phyloP scores from a whole-genome alignment of 129 eudicot genomes.

The Daucus carota region DH1_v3.0 NC_030382.2:28302501-28303000 shows the following conservation, averaged over 20 bases:
- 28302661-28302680: slow-evolving; percentile 16
- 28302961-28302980: slow-evolving; percentile 18
- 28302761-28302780: slow-evolving; percentile 11
- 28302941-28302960: slow-evolving; percentile 7
- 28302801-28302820: slow-evolving; percentile 13
- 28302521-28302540: slow-evolving; percentile 25
- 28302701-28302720: not conserved
- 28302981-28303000: slow-evolving; percentile 12
- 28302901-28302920: no score
- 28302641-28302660: not conserved
- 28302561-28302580: slow-evolving; percentile 6
- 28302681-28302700: slow-evolving; percentile 7
- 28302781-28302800: slow-evolving; percentile 15
- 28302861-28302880: not conserved
- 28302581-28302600: slow-evolving; percentile 13
- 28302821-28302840: slow-evolving; percentile 8
- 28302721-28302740: slow-evolving; percentile 6
- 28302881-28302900: slow-evolving; percentile 18
- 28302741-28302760: slow-evolving; percentile 7
- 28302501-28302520: slow-evolving; percentile 26
- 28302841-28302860: no score
- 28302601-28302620: slow-evolving; percentile 11
- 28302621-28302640: slow-evolving; percentile 15
- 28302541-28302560: slow-evolving; percentile 11
- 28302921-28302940: slow-evolving; percentile 12